These are phyloP conservation scores for Obelidium mucronatum DNA, from an alignment of 192 early-diverging fungal genomes.

Conservation along the genomic window DNA sequence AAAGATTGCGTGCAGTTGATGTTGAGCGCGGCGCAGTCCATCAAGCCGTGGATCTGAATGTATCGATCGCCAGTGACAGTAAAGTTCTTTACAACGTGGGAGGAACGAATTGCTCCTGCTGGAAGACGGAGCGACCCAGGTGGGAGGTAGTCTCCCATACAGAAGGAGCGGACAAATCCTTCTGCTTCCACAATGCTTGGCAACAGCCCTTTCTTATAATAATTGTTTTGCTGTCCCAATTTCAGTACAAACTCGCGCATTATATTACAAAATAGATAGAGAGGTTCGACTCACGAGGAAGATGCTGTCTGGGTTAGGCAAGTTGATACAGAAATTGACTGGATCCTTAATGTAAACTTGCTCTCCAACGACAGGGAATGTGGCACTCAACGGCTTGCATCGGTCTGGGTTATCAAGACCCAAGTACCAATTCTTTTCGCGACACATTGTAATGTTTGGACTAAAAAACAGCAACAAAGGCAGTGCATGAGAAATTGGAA, in stretches of 20 bases:
- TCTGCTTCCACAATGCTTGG: slow-evolving; percentile 45
- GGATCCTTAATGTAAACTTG: slow-evolving; percentile 48
- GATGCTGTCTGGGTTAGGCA: slow-evolving; percentile 40
- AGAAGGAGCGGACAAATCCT: slow-evolving; percentile 42
- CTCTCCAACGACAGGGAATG: slow-evolving; percentile 34
- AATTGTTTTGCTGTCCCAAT: slow-evolving; percentile 40
- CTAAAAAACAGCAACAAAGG: too few species aligned
- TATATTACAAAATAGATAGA: too few species aligned
- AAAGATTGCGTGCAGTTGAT: slow-evolving; percentile 33
- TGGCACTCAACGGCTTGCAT: slow-evolving; percentile 17
- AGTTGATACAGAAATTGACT: slow-evolving; percentile 51
- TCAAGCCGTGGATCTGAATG: slow-evolving; percentile 29
- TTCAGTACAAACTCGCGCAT: too few species aligned
- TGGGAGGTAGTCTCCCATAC: slow-evolving; percentile 39
- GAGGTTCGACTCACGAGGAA: too few species aligned
- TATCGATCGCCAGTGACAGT: too few species aligned
- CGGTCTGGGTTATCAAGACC: slow-evolving; percentile 20
- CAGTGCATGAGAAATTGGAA: too few species aligned
- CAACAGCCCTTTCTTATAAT: slow-evolving; percentile 5
- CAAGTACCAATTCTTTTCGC: slow-evolving; percentile 31
- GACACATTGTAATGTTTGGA: slow-evolving; percentile 33
- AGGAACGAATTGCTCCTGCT: slow-evolving; percentile 28
- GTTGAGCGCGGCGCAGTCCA: slow-evolving; percentile 36
- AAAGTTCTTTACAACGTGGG: slow-evolving; percentile 35
- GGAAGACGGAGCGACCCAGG: slow-evolving; percentile 35